Percentiles rank a stretch among this genome's conserved stretches.
Conservation (phyloP, 1,284 basidiomycete genomes). For the Ceratobasidium sp. region DNA sequence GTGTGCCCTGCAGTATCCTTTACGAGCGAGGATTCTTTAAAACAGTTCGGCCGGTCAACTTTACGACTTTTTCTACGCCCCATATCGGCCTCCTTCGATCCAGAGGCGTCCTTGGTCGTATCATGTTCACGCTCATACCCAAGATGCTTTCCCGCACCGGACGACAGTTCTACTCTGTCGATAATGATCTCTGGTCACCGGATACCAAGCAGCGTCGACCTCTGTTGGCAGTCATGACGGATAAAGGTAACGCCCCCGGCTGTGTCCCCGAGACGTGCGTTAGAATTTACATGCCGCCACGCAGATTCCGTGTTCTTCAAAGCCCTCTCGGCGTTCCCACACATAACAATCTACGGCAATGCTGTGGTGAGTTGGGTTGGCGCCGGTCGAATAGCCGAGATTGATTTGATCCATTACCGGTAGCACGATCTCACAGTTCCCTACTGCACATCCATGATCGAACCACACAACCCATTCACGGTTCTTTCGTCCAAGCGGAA, state of each 20-base stretch:
- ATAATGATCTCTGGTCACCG: conserved; percentile 62
- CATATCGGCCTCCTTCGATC: conserved; percentile 65
- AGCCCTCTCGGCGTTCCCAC: conserved; percentile 71
- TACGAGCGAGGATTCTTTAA: conserved; percentile 74
- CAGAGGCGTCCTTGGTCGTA: conserved; percentile 65
- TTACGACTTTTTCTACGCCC: conserved; percentile 84
- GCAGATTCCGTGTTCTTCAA: conserved; percentile 79
- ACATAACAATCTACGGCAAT: conserved; percentile 85
- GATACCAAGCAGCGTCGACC: conserved; percentile 67
- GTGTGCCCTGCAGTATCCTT: conserved; percentile 57
- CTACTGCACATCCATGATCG: conserved; percentile 79
- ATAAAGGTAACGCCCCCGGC: conserved; percentile 66
- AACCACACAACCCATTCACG: conserved; percentile 71
- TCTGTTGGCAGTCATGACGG: conserved; percentile 83
- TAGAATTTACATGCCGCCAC: conserved; percentile 6
- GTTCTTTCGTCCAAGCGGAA: conserved; percentile 57
- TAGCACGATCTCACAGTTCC: conserved; percentile 83
- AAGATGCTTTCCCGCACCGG: conserved; percentile 84
- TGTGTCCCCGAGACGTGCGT: not conserved
- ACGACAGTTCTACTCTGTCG: conserved; percentile 77
- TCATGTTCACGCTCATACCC: conserved; percentile 69
- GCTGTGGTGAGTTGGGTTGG: conserved; percentile 57
- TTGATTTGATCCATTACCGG: conserved; percentile 43
- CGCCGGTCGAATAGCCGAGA: not conserved
- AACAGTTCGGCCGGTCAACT: conserved; percentile 72